phyloP scores from a whole-genome alignment of 768 basidiomycete species.

The Coprinellus aureogranulatus region DNA sequence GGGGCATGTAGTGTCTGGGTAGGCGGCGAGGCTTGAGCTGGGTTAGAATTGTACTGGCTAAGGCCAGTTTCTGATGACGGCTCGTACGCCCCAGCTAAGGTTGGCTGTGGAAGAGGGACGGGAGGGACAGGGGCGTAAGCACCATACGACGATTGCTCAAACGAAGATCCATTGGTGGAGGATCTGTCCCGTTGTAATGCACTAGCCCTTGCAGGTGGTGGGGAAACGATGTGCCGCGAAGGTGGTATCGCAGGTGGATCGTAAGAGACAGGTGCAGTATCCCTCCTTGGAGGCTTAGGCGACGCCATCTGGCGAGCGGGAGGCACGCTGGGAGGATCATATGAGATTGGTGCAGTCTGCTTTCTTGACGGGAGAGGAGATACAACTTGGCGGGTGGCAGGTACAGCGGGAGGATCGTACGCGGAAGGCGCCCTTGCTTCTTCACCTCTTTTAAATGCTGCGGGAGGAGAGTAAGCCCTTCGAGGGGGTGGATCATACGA shows the following conservation, averaged over 20 bases:
- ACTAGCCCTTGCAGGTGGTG: neutral
- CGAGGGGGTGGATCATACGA: no score
- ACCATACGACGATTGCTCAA: neutral
- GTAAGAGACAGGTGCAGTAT: no score
- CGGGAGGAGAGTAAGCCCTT: no score
- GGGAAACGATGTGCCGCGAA: neutral
- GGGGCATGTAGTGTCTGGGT: conserved; percentile 7
- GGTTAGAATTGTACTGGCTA: neutral
- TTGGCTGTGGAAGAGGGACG: neutral
- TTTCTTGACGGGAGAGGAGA: no score
- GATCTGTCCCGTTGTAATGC: neutral
- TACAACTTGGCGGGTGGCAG: no score
- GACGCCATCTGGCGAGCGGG: no score
- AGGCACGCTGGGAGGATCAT: no score
- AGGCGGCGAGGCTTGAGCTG: neutral
- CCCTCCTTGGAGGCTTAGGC: no score
- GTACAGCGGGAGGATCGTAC: no score
- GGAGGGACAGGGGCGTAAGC: neutral
- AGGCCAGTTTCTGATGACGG: neutral
- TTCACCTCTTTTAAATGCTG: no score
- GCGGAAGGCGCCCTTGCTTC: no score
- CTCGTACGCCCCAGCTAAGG: neutral
- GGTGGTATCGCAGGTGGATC: neutral
- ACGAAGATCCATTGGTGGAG: neutral
- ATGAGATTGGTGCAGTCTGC: no score